Evolutionary conservation across 208 protist genomes (phyloP).

Genomic region (Lotmaria passim): DNA sequence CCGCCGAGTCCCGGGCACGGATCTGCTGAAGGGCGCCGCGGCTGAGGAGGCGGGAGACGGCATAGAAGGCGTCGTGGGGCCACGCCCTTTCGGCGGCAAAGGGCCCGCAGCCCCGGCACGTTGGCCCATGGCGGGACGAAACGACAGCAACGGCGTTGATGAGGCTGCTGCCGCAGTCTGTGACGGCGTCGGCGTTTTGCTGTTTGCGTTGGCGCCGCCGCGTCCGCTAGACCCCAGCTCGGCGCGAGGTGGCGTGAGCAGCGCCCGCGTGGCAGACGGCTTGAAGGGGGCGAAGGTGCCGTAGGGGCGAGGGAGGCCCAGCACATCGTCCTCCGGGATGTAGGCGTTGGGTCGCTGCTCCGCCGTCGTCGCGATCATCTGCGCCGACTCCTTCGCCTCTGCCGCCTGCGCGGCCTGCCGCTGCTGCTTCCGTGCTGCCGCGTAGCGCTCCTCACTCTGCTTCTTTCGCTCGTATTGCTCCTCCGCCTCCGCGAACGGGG

Average conservation of each 20-base stretch:
- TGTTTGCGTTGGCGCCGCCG: too few species aligned
- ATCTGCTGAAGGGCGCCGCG: slow-evolving; percentile 15
- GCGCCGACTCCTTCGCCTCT: slow-evolving; percentile 12
- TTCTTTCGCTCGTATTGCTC: slow-evolving; percentile 75
- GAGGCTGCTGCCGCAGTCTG: not conserved
- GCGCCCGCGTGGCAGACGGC: slow-evolving; percentile 15
- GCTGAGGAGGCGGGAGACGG: not conserved
- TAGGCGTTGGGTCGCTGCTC: slow-evolving; percentile 89
- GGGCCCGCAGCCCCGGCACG: not conserved
- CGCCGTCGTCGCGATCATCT: slow-evolving; percentile 65
- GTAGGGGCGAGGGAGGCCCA: slow-evolving; percentile 89
- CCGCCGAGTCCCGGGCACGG: not conserved
- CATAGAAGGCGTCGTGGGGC: not conserved
- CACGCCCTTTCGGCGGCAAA: not conserved
- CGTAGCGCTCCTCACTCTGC: slow-evolving; percentile 65
- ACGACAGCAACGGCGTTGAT: not conserved
- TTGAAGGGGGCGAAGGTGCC: slow-evolving; percentile 80
- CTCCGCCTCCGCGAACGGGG: slow-evolving; percentile 83
- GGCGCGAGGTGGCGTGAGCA: slow-evolving; percentile 6
- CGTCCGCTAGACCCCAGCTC: slow-evolving; percentile 1
- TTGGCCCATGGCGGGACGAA: not conserved
- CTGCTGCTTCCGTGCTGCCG: slow-evolving; percentile 54
- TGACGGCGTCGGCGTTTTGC: not conserved
- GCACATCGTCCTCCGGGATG: slow-evolving; percentile 81
- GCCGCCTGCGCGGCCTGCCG: slow-evolving; percentile 44